Base-by-base conservation (phyloP, 331 rosid species). In the Pyracantha coccinea region DNA sequence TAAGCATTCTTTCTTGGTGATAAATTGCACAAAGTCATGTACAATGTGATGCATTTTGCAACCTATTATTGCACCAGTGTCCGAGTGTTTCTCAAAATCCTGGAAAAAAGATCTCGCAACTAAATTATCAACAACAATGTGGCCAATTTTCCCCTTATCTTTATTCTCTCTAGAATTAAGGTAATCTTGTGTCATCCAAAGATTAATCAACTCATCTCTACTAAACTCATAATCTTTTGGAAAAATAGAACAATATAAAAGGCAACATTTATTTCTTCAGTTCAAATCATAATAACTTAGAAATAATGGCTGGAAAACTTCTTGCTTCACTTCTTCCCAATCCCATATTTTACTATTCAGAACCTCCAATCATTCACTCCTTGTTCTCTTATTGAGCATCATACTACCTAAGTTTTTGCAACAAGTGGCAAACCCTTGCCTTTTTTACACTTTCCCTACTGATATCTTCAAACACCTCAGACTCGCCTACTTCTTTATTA, bases 281-380 rank as follows among this genome's bases (percentile, higher is more conserved):
- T n/a, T n/a, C 29, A 78, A 63, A 29, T 69, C 76, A 19, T 45
- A 69, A 25, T 69, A 77, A 31, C 76, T 77, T 17, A 77, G 57
- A 19, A 69, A 27, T 0, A 27, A 27, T 27, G 29, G 29, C 4
- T 27, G 29, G 29, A 27, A 27, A 27, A 27, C 29, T 27, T 27
- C 29, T 27, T 27, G 29, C 29, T 27, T 4, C 29, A 27, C 29
- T 27, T 27, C 29, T 27, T 69, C 64, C 16, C 62, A 4, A 13
- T 45, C 63, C 81, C 65, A 69, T 3, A 77, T 44, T 2, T 60
- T 45, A 21, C 65, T 77, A n/a, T 50, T 5, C 16, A 44, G 32
- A 3, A 69, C 28, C 4, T 60, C 53, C 1, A 1, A 10, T 71
- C 76, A 77, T 4, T 77, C 60, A 13, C 33, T 29, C 1, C 0